Base-by-base conservation (phyloP, 768 basidiomycete genomes). In the Amanita thiersii region DNA sequence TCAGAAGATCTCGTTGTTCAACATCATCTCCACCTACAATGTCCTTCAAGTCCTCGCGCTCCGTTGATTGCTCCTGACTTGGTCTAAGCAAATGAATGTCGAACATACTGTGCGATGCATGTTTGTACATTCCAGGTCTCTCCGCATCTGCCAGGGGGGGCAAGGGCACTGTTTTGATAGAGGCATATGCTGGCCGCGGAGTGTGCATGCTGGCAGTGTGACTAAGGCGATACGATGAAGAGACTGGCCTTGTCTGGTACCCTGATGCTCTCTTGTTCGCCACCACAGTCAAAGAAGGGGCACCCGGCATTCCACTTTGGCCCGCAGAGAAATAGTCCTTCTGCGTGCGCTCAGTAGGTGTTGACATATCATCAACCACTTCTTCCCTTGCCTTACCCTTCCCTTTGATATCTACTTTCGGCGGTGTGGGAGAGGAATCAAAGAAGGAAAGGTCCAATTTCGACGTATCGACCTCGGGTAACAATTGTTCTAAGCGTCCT, bases 101-200 rank as follows among this genome's bases (percentile, higher is more conserved):
- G 39, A 81, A 56, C 70, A 84, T 72, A 53, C 83, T 86, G 50
- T 60, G 69, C 37, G 82, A 84, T 0, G 72, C 70, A 28, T 68
- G 72, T 40, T 73, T 76, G 52, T 76, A 76, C 52, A 82, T 66
- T 36, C 63, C 61, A 4, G 77, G 73, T 15, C 44, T 45, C 18
- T 36, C 34, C 26, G 34, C 34, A 37, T 37, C 34, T 4, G 33
- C 40, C 4, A 42, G 40, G n/a, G 32, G 31, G 24, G 40, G 40
- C 23, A 42, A 14, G 0, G 42, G 42, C 26, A 43, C 10, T 8
- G 40, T 43, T 23, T 37, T 37, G 10, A 43, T 21, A 14, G 14
- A 10, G 5, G 33, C 31, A 30, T 20, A 42, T 18, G 21, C 42
- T 20, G 34, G 34, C 25, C 15, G 34, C 2, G 42, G 33, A 17